Base-by-base conservation (phyloP, 352 stramenopile genomes). In the Hyaloperonospora brassicae region DNA sequence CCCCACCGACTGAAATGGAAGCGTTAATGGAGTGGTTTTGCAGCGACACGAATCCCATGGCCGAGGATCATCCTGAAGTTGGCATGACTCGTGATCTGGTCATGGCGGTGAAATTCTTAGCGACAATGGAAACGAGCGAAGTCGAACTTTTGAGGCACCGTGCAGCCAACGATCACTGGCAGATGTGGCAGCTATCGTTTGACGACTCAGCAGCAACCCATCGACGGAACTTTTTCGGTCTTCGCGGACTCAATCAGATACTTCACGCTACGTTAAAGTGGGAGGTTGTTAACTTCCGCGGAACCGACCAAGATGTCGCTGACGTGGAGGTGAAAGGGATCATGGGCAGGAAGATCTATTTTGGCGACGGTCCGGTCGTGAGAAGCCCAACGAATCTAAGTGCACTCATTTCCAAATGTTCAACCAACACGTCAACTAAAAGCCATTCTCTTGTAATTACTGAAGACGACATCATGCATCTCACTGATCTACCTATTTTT, bases 391-490 rank as follows among this genome's bases (percentile, higher is more conserved):
- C 84, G 0, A 84, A 90, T 36, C 55, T 93, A 5, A 63, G 61
- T 10, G 61, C 75, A 9, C 59, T 92, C 44, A 55, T 93, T 14
- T 54, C 75, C 14, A 86, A 76, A 44, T 75, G 72, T 8, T 60
- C 70, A 9, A 84, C 72, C 36, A 73, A 66, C 46, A 41, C 57
- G 36, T 66, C 71, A 13, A 64, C 64, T 27, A 50, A 59, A 42
- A 62, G 49, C 21, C 52, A 74, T 14, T 62, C 59, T 50, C 59
- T 55, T 41, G 68, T 95, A 11, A 79, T 96, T 17, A 97, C 84
- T 0, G 93, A 97, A 70, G 97, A 99, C 68, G 97, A 99, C 62
- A 95, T 99, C 43, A 94, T 99, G 61, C 95, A 99, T 75, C 62
- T 98, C 13, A 84, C 87, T 31, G 86, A 98, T 38, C 63, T 99